These are phyloP conservation scores for Houttuynia cordata DNA, from an alignment of 164 flowering plant species.

Conservation along the genomic window DNA sequence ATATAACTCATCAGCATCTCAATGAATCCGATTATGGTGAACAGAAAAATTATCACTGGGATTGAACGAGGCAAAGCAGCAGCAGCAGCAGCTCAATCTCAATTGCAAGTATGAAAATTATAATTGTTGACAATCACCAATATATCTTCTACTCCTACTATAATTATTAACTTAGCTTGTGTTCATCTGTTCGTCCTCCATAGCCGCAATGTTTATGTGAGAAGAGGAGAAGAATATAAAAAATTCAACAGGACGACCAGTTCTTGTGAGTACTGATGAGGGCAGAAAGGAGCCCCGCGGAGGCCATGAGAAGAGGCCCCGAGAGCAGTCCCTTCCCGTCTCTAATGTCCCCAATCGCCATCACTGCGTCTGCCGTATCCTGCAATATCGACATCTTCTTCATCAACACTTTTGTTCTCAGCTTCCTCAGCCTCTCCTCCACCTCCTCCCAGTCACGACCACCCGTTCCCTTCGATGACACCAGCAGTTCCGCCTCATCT, in stretches of 20 bases:
- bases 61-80: too few relatives aligned
- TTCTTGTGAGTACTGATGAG: slow-evolving; percentile 91
- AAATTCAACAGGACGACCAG: slow-evolving; percentile 72
- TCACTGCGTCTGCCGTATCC: slow-evolving; percentile 71
- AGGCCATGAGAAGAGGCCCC: slow-evolving; percentile 49
- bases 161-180: too few relatives aligned
- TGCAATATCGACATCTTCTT: slow-evolving; percentile 70
- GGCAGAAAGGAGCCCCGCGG: slow-evolving; percentile 77
- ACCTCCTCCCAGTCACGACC: slow-evolving; percentile 19
- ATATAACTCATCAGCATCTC: too few relatives aligned
- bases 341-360: slow-evolving; percentile 71
- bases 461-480: slow-evolving; percentile 3
- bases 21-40: too few relatives aligned
- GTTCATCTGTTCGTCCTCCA: too few relatives aligned
- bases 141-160: too few relatives aligned
- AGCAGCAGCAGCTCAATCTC: too few relatives aligned
- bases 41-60: too few relatives aligned
- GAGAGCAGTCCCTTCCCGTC: slow-evolving; percentile 59
- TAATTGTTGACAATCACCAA: too few relatives aligned
- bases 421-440: slow-evolving; percentile 23
- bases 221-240: too few relatives aligned
- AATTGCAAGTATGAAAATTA: too few relatives aligned
- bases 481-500: slow-evolving; percentile 14
- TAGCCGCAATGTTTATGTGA: too few relatives aligned
- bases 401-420: slow-evolving; percentile 54